A percentile compares a stretch with the other conserved stretches of the same genome.
Evolutionary conservation across 1,139 yeast genomes (phyloP).

Genomic region (Eremothecium gossypii): DNA sequence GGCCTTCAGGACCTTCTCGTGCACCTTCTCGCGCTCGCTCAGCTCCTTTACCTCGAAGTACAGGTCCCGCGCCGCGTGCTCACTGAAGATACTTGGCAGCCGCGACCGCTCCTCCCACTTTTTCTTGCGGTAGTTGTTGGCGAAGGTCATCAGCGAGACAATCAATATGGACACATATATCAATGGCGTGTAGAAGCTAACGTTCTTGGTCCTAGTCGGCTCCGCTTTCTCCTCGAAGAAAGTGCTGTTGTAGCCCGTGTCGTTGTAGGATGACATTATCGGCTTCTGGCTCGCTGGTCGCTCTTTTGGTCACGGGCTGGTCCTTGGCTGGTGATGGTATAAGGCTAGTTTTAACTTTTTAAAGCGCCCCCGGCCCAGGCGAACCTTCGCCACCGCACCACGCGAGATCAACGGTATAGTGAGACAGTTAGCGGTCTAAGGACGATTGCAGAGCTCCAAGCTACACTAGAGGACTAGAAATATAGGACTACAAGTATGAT

Average conservation of each 20-base stretch:
- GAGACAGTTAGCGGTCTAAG: too few relatives aligned
- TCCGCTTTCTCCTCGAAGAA: constrained; percentile 15
- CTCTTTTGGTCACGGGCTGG: too few relatives aligned
- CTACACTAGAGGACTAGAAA: not conserved
- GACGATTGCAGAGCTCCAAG: too few relatives aligned
- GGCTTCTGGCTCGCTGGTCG: not conserved
- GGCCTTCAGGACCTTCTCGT: constrained; percentile 75
- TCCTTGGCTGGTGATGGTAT: too few relatives aligned
- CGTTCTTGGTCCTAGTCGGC: constrained; percentile 30
- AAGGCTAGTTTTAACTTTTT: too few relatives aligned
- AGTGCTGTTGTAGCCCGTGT: constrained; percentile 13
- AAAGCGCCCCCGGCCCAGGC: too few relatives aligned
- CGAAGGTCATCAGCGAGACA: constrained; percentile 64
- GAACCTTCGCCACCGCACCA: too few relatives aligned
- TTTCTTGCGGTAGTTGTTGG: constrained; percentile 58
- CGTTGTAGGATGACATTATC: constrained; percentile 9
- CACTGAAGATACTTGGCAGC: constrained; percentile 64
- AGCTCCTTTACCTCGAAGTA: constrained; percentile 50
- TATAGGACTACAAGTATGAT: constrained; percentile 32
- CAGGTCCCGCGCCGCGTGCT: constrained; percentile 55
- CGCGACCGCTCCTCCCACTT: constrained; percentile 44
- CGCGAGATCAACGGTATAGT: too few relatives aligned
- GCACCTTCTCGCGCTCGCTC: constrained; percentile 49
- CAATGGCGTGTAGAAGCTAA: constrained; percentile 81
- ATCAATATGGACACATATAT: constrained; percentile 66